Evolutionary conservation across 2,329 filamentous ascomycete genomes (phyloP), one percentile per base, ranked within the genome.

Genomic region (Paracorniculantispora psalliotae): DNA sequence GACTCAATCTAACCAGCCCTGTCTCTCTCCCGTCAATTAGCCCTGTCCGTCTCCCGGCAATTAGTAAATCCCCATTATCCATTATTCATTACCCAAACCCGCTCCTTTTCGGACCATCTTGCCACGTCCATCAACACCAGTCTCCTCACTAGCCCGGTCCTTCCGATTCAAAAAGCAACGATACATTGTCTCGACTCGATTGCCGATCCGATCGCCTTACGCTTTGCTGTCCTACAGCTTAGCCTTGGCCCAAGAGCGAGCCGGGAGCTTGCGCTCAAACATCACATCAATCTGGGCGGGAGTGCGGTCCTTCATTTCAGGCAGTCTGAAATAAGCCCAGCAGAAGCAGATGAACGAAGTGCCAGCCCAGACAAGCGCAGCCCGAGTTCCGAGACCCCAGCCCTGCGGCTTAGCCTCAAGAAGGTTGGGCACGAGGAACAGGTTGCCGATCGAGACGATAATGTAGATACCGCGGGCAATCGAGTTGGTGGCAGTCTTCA

Each of bases 251-350:
- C 65, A 68, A 4, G 61, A 30, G 28, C 65, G 57, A 4, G 63
- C 63, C 1, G 67, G 63, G 39, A 71, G 63, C 10, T 60, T 61
- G 7, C 33, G 49, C 57, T 65, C 64, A 61, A 66, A 68, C 59
- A 68, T 30, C 4, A 65, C 28, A 39, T 67, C 66, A 30, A 67
- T 61, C 55, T 66, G 60, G 2, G 62, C 65, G 2, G 60, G 60
- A 0, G 62, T 62, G 17, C 64, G 63, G 33, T 62, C 63, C 54
- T 63, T 65, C 41, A 62, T 65, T 56, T 68, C 67, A 12, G 67
- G 66, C 10, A 67, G 51, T 19, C 63, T 46, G 43, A 65, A 62
- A 43, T 51, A 67, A 8, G 65, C 63, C 67, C 65, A 68, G 10
- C 54, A 17, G 2, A 63, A 47, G 49, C 62, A 64, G 3, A 58